Conservation (phyloP, 805 yeast species). For the Nakazawaea molendinolei region DNA sequence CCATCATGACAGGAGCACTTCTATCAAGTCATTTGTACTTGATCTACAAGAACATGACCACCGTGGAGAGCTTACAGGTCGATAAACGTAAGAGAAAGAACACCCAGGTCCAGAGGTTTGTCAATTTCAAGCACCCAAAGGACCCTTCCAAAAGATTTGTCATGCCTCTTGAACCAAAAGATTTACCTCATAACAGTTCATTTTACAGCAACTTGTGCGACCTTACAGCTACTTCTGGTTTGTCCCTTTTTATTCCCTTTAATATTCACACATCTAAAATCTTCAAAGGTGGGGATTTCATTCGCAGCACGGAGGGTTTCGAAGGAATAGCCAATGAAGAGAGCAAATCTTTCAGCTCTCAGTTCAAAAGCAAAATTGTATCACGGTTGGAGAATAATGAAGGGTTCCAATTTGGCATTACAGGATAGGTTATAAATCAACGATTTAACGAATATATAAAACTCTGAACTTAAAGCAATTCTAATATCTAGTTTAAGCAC, state of each 20-base stretch:
- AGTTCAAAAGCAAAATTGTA: slow-evolving; percentile 17
- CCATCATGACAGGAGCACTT: slow-evolving; percentile 38
- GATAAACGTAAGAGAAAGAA: slow-evolving; percentile 22
- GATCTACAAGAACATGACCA: slow-evolving; percentile 42
- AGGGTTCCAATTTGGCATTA: slow-evolving; percentile 21
- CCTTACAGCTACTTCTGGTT: slow-evolving; percentile 16
- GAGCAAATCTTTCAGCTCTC: slow-evolving; percentile 17
- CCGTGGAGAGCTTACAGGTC: slow-evolving; percentile 49
- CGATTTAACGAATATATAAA: too few relatives aligned
- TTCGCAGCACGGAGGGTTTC: slow-evolving; percentile 8
- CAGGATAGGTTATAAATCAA: too few relatives aligned
- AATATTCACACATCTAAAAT: slow-evolving; percentile 17
- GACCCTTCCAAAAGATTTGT: slow-evolving; percentile 28
- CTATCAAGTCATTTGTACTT: slow-evolving; percentile 36
- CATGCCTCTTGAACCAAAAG: slow-evolving; percentile 25
- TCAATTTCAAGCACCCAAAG: slow-evolving; percentile 32
- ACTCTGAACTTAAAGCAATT: neutral
- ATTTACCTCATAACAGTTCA: slow-evolving; percentile 33
- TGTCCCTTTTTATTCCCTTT: slow-evolving; percentile 16
- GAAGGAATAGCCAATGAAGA: slow-evolving; percentile 22
- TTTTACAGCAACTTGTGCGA: slow-evolving; percentile 29
- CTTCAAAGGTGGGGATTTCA: neutral
- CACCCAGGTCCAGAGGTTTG: slow-evolving; percentile 29
- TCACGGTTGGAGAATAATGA: slow-evolving; percentile 23
- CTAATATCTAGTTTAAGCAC: slow-evolving; percentile 14